A percentile compares a stretch with the other conserved stretches of the same genome.
Conservation (phyloP, 768 basidiomycete species). For the Pisolithus orientalis region DNA sequence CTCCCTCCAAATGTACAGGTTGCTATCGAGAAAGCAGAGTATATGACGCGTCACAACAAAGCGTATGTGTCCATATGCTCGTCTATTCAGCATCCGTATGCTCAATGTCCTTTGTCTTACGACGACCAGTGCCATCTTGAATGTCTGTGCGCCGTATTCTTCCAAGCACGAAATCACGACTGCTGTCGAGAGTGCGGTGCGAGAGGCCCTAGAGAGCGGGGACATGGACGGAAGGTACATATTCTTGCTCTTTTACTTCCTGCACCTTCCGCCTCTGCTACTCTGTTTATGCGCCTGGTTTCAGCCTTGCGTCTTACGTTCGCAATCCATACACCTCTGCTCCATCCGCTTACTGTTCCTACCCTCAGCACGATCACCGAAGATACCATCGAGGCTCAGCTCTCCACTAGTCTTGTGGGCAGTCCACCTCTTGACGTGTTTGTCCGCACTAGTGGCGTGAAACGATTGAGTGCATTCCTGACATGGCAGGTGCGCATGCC, state of each 20-base stretch:
- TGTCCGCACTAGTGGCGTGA: constrained; percentile 87
- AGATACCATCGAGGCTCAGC: constrained; percentile 54
- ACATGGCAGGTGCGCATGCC: constrained; percentile 82
- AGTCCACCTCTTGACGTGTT: constrained; percentile 86
- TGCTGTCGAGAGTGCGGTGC: constrained; percentile 45
- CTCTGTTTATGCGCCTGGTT: too few species aligned
- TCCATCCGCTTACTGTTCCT: neutral
- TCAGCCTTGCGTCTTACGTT: too few species aligned
- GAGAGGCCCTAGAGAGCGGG: constrained; percentile 27
- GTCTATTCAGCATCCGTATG: neutral
- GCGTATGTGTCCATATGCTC: constrained; percentile 38
- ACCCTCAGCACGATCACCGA: constrained; percentile 50
- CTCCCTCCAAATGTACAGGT: constrained; percentile 70
- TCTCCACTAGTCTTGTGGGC: constrained; percentile 58
- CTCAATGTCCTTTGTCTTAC: neutral
- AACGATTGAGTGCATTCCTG: constrained; percentile 56
- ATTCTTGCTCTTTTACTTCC: neutral
- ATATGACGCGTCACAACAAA: constrained; percentile 66
- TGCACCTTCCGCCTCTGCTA: neutral
- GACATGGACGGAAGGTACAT: constrained; percentile 23
- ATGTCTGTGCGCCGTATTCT: constrained; percentile 89
- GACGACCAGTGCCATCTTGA: constrained; percentile 69
- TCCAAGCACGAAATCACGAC: constrained; percentile 88
- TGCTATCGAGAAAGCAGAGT: constrained; percentile 67
- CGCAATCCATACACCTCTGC: too few species aligned